Percentiles rank a stretch among this genome's conserved stretches.
phyloP scores from a whole-genome alignment of 1,139 yeast genomes.

The Nadsonia starkeyi-henricii region DNA sequence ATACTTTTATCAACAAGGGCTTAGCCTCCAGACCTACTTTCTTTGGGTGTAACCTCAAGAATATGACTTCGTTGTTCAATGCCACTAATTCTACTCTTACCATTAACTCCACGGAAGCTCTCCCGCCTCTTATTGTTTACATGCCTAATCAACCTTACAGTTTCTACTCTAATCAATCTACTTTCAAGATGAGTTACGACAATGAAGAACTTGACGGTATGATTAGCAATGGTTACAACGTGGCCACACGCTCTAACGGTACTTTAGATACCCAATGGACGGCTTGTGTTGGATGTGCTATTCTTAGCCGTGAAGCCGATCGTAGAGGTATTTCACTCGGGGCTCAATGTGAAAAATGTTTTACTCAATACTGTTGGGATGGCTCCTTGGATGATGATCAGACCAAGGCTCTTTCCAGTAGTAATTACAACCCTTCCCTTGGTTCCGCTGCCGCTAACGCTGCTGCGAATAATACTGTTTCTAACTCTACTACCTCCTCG shows the following conservation, averaged over 20 bases:
- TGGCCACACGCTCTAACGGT: conserved; percentile 54
- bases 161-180: conserved; percentile 54
- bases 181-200: conserved; percentile 51
- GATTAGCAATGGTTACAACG: conserved; percentile 71
- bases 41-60: conserved; percentile 70
- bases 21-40: conserved; percentile 46
- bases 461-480: conserved; percentile 10
- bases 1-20: conserved; percentile 38
- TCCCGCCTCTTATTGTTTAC: conserved; percentile 67
- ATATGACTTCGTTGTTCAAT: conserved; percentile 32
- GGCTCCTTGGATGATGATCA: conserved; percentile 9
- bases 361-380: conserved; percentile 74
- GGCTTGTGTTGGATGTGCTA: conserved; percentile 80
- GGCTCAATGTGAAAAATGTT: conserved; percentile 62
- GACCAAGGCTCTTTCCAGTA: conserved; percentile 10
- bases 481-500: conserved; percentile 11
- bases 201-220: conserved; percentile 44
- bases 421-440: conserved; percentile 10
- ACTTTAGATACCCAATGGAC: conserved; percentile 60
- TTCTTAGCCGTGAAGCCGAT: conserved; percentile 70
- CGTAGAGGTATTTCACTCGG: conserved; percentile 49
- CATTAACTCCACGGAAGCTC: conserved; percentile 2
- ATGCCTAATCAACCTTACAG: conserved; percentile 67
- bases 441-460: background rate
- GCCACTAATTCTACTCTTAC: conserved; percentile 14